Evolutionary conservation across 768 basidiomycete species (phyloP), one percentile per base, ranked within the genome.

Genomic region (Lentinula raphanica): DNA sequence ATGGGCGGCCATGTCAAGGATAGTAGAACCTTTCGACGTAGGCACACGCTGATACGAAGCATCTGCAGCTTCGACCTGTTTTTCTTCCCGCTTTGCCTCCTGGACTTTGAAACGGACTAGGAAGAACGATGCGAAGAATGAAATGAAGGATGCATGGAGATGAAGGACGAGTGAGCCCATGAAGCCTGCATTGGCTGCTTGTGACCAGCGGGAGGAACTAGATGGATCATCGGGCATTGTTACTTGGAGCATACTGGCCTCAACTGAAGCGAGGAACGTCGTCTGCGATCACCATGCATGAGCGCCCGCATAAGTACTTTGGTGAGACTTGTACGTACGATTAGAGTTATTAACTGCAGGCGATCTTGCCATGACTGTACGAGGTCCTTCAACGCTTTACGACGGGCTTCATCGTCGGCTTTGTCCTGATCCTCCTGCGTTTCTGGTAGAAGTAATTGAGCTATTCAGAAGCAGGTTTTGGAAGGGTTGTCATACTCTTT

Each of bases 321-420:
- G 0, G 23, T 44, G 9, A 23, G 7, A 6, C 19, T 21, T 44
- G 21, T 21, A 71, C 81, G 64, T 46, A 83, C 84, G 51, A 84
- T 82, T 32, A 86, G 76, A 39, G 75, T 79, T 67, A 86, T 83
- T 11, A 85, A 70, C 68, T 85, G 82, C 13, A 85, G 72, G 40
- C 83, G 73, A 59, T 85, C 84, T 74, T 81, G 79, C 84, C 84
- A 86, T 3, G 81, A 80, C 62, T 78, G 76, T n/a, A 82, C 74
- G 2, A 85, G 73, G 40, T 81, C 78, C 49, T 68, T 75, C 71
- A 79, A 72, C 2, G 78, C 81, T 50, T 75, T 73, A 61, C 69
- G 71, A 38, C 74, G 70, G 12, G 74, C 75, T 58, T 74, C 67
- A 7, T 78, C 79, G 58, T 85, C 84, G 25, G 65, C 69, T 7